Base-by-base conservation (phyloP, 495 filamentous ascomycete genomes). In the Geopyxis carbonaria region DNA sequence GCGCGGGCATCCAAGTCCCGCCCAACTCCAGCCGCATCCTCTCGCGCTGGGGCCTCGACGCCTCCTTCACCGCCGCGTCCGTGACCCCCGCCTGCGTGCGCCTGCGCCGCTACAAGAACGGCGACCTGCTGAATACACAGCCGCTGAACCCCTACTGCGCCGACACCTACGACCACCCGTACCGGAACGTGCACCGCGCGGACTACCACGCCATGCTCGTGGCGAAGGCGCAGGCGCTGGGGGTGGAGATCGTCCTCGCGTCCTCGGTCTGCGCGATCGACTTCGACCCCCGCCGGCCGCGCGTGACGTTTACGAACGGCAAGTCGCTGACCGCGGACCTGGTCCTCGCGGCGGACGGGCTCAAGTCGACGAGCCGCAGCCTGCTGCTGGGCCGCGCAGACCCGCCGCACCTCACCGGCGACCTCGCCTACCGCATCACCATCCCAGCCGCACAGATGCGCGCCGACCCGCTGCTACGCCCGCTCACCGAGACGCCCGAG, bases 391-490 rank as follows among this genome's bases (percentile, higher is more conserved):
- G 60, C 0, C 44, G 48, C 13, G 49, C 56, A 18, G 56, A 57
- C 36, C 61, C 60, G 0, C 62, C 69, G 1, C 51, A 61, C 15
- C 53, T 61, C 31, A 75, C 73, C 1, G 73, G 73, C 11, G 73
- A 78, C 45, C 55, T 73, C 22, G 73, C 73, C 5, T 76, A 75
- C 45, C 63, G 73, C 2, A 68, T 74, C 38, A 57, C 69, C 11
- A 59, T 76, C 22, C 57, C 62, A 5, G 57, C 58, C 3, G 56
- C 63, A 14, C 57, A 74, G 29, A 57, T 75, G 32, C 57, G 62
- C 18, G 61, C 63, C 31, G 58, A 65, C 9, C 57, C 57, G 0
- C 59, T 63, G 11, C 51, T 75, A 2, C 38, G 34, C n/a, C 43
- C 61, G 28, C 57, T 65, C 44, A 61, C 73, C 0, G 32, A 49